These are phyloP conservation scores for Dovyalis caffra DNA, from an alignment of 345 rosid species.

Conservation along the genomic window DNA sequence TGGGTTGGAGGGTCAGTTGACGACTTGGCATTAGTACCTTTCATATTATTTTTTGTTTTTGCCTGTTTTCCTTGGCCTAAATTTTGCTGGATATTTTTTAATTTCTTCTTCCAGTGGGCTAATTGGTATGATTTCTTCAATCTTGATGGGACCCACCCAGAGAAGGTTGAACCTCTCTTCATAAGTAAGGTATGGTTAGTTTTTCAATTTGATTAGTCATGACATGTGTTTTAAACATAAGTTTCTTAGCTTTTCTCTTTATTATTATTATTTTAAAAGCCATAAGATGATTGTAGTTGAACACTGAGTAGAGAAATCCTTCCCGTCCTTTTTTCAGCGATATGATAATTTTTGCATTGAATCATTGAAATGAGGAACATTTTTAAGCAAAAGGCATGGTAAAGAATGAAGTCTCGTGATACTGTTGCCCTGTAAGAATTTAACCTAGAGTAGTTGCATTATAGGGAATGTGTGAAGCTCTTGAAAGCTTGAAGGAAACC, in stretches of 20 bases:
- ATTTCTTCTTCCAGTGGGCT: conserved; percentile 52
- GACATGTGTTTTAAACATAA: background rate
- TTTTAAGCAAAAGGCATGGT: background rate
- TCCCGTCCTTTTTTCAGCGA: background rate
- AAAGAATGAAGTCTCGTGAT: background rate
- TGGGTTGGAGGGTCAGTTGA: conserved; percentile 69
- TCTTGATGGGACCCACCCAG: conserved; percentile 64
- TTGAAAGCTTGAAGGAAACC: background rate
- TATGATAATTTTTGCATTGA: background rate
- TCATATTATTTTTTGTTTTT: background rate
- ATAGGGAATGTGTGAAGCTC: background rate
- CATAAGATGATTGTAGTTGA: background rate
- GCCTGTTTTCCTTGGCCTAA: background rate
- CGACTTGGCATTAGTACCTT: background rate
- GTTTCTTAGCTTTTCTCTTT: background rate
- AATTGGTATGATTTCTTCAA: conserved; percentile 77
- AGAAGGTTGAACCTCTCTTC: conserved; percentile 85
- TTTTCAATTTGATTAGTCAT: background rate
- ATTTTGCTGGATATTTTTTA: conserved; percentile 1
- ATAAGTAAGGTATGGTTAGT: conserved; percentile 69
- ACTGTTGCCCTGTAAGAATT: background rate
- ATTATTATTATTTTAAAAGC: no score
- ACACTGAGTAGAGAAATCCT: background rate
- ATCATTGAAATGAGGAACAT: background rate
- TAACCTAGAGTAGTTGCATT: background rate